Percentiles rank a stretch among this genome's conserved stretches.
phyloP scores from a whole-genome alignment of 768 basidiomycete genomes.

The Sporobolomyces phaffii region DNA sequence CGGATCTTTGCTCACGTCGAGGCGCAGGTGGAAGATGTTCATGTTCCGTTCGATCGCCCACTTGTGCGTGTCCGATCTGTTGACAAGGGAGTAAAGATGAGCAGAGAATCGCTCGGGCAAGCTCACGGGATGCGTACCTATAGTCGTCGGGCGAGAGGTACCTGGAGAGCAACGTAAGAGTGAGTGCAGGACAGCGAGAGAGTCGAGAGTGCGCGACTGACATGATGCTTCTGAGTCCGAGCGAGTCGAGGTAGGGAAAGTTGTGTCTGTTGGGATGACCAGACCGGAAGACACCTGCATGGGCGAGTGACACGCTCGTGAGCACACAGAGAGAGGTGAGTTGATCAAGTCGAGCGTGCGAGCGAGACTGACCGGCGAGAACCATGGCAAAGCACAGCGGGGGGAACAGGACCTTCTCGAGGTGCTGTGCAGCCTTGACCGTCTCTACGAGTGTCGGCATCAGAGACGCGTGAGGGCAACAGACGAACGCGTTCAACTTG shows the following conservation, averaged over 20 bases:
- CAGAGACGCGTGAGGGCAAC: too few species aligned
- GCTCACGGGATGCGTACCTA: neutral
- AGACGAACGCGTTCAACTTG: neutral
- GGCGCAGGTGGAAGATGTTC: constrained; percentile 28
- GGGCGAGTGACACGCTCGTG: constrained; percentile 1
- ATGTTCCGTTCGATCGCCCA: constrained; percentile 23
- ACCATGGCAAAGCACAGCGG: constrained; percentile 25
- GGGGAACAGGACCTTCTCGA: constrained; percentile 17
- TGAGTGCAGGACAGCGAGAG: neutral
- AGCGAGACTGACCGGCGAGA: constrained; percentile 4
- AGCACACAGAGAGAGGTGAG: too few species aligned
- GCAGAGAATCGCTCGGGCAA: neutral
- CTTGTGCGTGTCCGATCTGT: constrained; percentile 12
- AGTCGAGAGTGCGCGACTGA: constrained; percentile 1
- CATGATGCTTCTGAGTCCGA: constrained; percentile 44
- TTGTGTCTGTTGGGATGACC: constrained; percentile 47
- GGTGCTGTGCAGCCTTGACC: neutral
- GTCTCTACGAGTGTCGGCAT: constrained; percentile 3
- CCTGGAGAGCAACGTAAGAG: constrained; percentile 2
- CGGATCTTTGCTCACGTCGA: constrained; percentile 33
- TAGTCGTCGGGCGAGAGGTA: constrained; percentile 35
- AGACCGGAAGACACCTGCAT: constrained; percentile 43
- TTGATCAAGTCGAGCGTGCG: neutral
- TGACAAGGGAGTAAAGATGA: neutral
- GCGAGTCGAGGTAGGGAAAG: constrained; percentile 42